A percentile compares a stretch with the other conserved stretches of the same genome.
These are phyloP conservation scores for Zea mays DNA, from an alignment of 176 grass and related monocot genomes.

Conservation along the genomic window DNA sequence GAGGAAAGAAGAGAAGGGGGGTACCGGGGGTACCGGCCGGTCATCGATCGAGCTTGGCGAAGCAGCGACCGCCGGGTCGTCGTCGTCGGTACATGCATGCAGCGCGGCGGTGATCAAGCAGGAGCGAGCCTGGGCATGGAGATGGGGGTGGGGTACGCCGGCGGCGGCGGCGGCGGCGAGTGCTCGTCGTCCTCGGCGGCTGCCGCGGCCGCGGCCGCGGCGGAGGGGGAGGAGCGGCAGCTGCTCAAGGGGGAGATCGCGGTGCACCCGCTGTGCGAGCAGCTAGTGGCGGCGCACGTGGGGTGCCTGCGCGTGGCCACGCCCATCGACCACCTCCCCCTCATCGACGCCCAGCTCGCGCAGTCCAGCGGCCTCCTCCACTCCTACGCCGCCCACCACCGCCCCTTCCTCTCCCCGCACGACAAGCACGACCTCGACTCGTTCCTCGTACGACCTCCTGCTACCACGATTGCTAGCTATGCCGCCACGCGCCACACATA, in stretches of 20 bases:
- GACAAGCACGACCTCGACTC: slow-evolving; percentile 98
- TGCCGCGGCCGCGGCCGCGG: slow-evolving; percentile 32
- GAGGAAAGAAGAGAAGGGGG: background rate
- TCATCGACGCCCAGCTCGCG: slow-evolving; percentile 89
- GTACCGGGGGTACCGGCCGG: background rate
- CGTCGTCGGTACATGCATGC: slow-evolving; percentile 39
- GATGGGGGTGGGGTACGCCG: slow-evolving; percentile 47
- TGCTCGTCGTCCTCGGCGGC: slow-evolving; percentile 58
- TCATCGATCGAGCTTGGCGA: background rate
- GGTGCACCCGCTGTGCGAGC: slow-evolving; percentile 97
- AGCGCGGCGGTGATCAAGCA: slow-evolving; percentile 48
- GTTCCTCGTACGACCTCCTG: slow-evolving; percentile 65
- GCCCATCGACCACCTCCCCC: slow-evolving; percentile 91
- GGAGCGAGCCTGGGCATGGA: slow-evolving; percentile 61
- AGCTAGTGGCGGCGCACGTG: slow-evolving; percentile 85
- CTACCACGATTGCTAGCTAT: background rate
- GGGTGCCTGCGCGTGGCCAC: slow-evolving; percentile 95
- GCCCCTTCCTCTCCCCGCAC: slow-evolving; percentile 76
- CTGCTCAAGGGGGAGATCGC: slow-evolving; percentile 91
- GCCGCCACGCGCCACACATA: too few species aligned
- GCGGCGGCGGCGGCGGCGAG: slow-evolving; percentile 31
- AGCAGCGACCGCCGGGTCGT: background rate
- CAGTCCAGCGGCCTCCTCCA: slow-evolving; percentile 81
- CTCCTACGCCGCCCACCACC: slow-evolving; percentile 83
- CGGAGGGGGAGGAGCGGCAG: slow-evolving; percentile 77